These are phyloP conservation scores for Rhododendron molle DNA, from an alignment of 148 eudicot species.

Conservation along the genomic window DNA sequence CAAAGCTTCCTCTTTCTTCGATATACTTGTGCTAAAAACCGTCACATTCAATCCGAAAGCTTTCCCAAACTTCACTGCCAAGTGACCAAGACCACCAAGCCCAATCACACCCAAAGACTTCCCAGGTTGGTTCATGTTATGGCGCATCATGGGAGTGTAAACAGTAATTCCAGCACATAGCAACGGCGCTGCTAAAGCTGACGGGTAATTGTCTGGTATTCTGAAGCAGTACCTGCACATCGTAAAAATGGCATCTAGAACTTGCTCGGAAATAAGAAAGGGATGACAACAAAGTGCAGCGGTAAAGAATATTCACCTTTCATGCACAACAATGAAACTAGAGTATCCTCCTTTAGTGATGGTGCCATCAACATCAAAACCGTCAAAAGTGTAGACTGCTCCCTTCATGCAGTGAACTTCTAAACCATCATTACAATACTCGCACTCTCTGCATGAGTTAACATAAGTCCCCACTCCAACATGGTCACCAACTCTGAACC, in stretches of 20 bases:
- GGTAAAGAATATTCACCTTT: conserved; percentile 34
- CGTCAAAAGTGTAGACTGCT: conserved; percentile 49
- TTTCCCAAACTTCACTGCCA: conserved; percentile 84
- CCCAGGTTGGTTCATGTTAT: conserved; percentile 79
- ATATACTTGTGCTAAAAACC: conserved; percentile 69
- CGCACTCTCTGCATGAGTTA: conserved; percentile 77
- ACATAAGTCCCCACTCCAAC: conserved; percentile 87
- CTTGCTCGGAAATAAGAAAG: not conserved
- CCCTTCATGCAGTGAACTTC: conserved; percentile 68
- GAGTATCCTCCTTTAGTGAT: conserved; percentile 83
- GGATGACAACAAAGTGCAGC: not conserved
- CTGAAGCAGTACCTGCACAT: conserved; percentile 10
- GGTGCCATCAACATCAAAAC: conserved; percentile 60
- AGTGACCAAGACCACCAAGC: conserved; percentile 81
- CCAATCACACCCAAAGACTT: conserved; percentile 81
- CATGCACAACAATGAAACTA: conserved; percentile 58
- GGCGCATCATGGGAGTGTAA: conserved; percentile 70
- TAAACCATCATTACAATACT: conserved; percentile 51
- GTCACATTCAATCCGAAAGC: conserved; percentile 80
- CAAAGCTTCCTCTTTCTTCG: conserved; percentile 67
- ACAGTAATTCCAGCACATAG: conserved; percentile 86
- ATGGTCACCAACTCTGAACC: conserved; percentile 70
- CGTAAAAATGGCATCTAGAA: conserved; percentile 1
- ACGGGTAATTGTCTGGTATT: conserved; percentile 66
- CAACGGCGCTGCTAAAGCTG: conserved; percentile 64